These are phyloP conservation scores for Aspergillus brunneoviolaceus DNA, from an alignment of 2,329 filamentous ascomycete species.

Conservation along the genomic window DNA sequence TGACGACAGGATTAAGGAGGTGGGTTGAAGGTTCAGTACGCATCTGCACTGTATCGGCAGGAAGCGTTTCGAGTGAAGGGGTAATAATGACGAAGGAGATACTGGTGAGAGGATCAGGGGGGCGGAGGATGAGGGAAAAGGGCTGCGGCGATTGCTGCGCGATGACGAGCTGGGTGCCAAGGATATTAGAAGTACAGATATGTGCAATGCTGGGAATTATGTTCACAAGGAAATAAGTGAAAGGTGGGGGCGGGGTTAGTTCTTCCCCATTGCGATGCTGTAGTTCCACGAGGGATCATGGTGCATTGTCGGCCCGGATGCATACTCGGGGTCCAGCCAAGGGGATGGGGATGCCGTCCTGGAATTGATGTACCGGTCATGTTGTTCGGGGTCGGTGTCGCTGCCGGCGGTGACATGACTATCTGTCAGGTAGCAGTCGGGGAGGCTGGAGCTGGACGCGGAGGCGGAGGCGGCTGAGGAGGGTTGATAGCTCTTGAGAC, in stretches of 20 bases:
- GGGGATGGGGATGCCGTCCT: constrained; percentile 4
- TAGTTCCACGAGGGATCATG: constrained; percentile 21
- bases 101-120: too few species aligned
- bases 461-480: constrained; percentile 14
- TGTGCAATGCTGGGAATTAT: neutral
- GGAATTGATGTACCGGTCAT: constrained; percentile 4
- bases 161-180: too few species aligned
- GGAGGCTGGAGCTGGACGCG: constrained; percentile 11
- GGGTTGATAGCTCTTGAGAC: neutral
- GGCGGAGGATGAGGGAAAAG: too few species aligned
- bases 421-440: constrained; percentile 4
- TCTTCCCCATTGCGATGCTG: constrained; percentile 5
- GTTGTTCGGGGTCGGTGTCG: constrained; percentile 19
- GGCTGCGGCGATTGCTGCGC: too few species aligned
- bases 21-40: too few species aligned
- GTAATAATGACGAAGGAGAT: too few species aligned
- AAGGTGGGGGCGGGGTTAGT: neutral
- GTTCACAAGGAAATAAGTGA: neutral
- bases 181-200: neutral
- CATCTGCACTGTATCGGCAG: too few species aligned
- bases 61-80: too few species aligned
- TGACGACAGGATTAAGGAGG: too few species aligned
- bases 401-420: constrained; percentile 11
- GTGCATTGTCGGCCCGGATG: constrained; percentile 7
- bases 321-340: constrained; percentile 14